Percentiles rank a stretch among this genome's conserved stretches.
phyloP scores from a whole-genome alignment of 1,284 basidiomycete genomes.

The Flammula alnicola region DNA sequence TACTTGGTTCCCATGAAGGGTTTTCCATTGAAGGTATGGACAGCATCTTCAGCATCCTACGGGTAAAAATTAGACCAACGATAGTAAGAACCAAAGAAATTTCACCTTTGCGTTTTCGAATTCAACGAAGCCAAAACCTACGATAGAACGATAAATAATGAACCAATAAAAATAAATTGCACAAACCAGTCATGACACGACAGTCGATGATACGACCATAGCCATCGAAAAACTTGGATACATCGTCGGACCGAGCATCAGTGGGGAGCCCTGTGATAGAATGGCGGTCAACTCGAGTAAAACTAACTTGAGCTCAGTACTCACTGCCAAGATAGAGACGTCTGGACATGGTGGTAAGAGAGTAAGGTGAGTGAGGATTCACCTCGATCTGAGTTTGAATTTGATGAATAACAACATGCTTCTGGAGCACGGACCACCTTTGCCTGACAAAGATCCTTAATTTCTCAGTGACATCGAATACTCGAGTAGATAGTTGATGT shows the following conservation, averaged over 20 bases:
- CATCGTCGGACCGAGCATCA: slow-evolving; percentile 80
- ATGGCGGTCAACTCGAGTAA: slow-evolving; percentile 9
- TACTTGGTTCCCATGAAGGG: slow-evolving; percentile 87
- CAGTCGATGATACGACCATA: slow-evolving; percentile 88
- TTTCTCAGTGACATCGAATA: too few species aligned
- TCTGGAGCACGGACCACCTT: slow-evolving; percentile 46
- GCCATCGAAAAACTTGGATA: slow-evolving; percentile 84
- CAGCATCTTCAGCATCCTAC: slow-evolving; percentile 92
- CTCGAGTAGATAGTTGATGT: too few species aligned
- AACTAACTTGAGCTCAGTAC: slow-evolving; percentile 31
- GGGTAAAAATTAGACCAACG: slow-evolving; percentile 10
- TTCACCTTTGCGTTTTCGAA: slow-evolving; percentile 81
- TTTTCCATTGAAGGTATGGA: slow-evolving; percentile 86
- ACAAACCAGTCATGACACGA: slow-evolving; percentile 89
- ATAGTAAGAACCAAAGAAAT: slow-evolving; percentile 1
- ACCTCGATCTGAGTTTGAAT: slow-evolving; percentile 43
- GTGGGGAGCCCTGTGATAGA: slow-evolving; percentile 68
- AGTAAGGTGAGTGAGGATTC: slow-evolving; percentile 44
- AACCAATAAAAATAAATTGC: neutral
- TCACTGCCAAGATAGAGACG: slow-evolving; percentile 84
- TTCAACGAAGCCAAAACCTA: slow-evolving; percentile 93
- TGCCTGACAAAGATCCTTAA: too few species aligned
- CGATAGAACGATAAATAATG: neutral
- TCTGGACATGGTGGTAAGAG: slow-evolving; percentile 71
- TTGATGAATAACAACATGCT: slow-evolving; percentile 28